Evolutionary conservation across 2,329 filamentous ascomycete species (phyloP).

Genomic region (Penicillium freii): DNA sequence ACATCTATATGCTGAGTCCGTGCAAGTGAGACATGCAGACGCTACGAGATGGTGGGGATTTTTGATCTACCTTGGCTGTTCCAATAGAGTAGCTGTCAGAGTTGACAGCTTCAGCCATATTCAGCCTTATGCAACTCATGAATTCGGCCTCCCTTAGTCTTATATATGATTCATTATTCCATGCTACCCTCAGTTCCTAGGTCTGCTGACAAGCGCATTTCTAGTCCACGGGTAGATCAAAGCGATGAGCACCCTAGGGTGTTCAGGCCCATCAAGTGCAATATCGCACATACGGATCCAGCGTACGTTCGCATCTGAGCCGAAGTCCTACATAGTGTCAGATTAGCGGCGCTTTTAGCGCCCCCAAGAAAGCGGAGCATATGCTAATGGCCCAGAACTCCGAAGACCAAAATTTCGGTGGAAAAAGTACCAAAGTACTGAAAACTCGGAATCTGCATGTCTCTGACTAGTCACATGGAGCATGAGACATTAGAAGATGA

Average conservation of each 20-base stretch:
- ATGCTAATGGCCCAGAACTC: slow-evolving; percentile 6
- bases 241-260: neutral
- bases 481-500: neutral
- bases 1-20: neutral
- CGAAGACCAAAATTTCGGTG: neutral
- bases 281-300: neutral
- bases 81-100: slow-evolving; percentile 6
- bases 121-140: neutral
- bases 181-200: neutral
- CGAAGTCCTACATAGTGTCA: neutral
- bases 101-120: neutral
- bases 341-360: slow-evolving; percentile 5
- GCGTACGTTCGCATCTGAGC: slow-evolving; percentile 1
- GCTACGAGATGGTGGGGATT: neutral
- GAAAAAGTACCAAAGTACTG: neutral
- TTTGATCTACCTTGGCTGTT: neutral
- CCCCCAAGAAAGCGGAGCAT: slow-evolving; percentile 8
- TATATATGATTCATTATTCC: neutral
- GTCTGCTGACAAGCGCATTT: no score
- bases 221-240: neutral
- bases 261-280: neutral
- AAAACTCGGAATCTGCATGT: neutral
- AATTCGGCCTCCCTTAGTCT: neutral
- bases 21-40: slow-evolving; percentile 8
- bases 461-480: slow-evolving; percentile 4